phyloP scores from a whole-genome alignment of 2,329 filamentous ascomycete species.

The Dichotomopilus funicola region DNA sequence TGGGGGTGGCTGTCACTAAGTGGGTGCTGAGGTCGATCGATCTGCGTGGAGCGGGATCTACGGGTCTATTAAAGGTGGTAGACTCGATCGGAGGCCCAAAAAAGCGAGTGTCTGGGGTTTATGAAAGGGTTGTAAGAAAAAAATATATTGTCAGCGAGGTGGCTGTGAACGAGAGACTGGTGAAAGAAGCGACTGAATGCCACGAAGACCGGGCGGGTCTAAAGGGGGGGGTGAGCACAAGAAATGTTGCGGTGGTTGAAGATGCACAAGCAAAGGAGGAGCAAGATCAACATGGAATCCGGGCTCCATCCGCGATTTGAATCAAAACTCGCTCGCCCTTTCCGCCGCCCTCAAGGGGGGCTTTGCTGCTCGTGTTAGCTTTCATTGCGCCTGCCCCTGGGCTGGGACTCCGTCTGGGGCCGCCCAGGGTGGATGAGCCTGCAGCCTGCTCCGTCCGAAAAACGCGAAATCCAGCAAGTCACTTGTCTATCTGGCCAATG shows the following conservation, averaged over 20 bases:
- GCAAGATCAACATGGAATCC: background rate
- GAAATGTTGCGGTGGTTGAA: background rate
- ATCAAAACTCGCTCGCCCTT: conserved; percentile 8
- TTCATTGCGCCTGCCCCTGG: background rate
- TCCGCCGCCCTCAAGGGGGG: background rate
- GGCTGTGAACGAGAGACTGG: conserved; percentile 17
- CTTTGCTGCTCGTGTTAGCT: conserved; percentile 7
- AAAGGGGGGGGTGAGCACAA: background rate
- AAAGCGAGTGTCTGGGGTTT: conserved; percentile 5
- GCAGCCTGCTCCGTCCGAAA: conserved; percentile 1
- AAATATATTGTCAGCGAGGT: background rate
- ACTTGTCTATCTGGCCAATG: conserved; percentile 11
- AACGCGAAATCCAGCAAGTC: conserved; percentile 2
- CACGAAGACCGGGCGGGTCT: conserved; percentile 10
- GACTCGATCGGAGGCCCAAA: background rate
- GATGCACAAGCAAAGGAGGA: background rate
- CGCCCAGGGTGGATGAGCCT: conserved; percentile 1
- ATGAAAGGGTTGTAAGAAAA: background rate
- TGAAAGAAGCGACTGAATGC: conserved; percentile 13
- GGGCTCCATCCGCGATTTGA: conserved; percentile 14
- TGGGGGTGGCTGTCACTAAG: background rate
- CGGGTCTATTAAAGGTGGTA: conserved; percentile 4
- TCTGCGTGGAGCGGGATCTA: background rate
- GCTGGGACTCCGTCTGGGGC: background rate
- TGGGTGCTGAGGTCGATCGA: background rate